Conservation (phyloP, 495 filamentous ascomycete genomes). For the Hyaloscypha variabilis region DNA sequence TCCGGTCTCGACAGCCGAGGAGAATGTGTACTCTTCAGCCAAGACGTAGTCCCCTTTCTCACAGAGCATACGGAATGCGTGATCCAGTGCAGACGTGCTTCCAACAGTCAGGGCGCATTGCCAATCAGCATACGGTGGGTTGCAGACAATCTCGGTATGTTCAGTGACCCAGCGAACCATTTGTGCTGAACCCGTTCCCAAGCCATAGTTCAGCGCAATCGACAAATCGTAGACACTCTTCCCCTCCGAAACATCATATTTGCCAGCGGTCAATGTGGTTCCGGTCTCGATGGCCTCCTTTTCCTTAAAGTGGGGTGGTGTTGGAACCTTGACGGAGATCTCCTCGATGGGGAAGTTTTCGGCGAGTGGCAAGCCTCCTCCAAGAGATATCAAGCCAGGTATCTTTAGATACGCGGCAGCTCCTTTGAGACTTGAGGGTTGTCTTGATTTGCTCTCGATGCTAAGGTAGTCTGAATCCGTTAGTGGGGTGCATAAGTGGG, state of each 20-base stretch:
- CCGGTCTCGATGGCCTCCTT: constrained; percentile 58
- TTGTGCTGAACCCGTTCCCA: constrained; percentile 83
- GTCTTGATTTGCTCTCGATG: constrained; percentile 54
- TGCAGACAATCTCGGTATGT: constrained; percentile 81
- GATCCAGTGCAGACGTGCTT: constrained; percentile 77
- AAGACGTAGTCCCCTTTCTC: constrained; percentile 72
- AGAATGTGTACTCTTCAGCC: constrained; percentile 86
- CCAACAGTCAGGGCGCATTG: constrained; percentile 73
- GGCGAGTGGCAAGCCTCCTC: constrained; percentile 86
- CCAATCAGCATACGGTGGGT: constrained; percentile 86
- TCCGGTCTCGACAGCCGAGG: constrained; percentile 80
- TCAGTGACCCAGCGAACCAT: constrained; percentile 87
- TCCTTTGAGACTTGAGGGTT: constrained; percentile 72
- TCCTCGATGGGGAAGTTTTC: constrained; percentile 87
- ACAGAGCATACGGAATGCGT: constrained; percentile 75
- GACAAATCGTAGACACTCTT: constrained; percentile 61
- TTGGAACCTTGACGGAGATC: constrained; percentile 68
- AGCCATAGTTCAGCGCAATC: constrained; percentile 71
- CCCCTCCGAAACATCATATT: constrained; percentile 75
- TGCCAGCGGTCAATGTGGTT: constrained; percentile 64
- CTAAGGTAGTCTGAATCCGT: constrained; percentile 53
- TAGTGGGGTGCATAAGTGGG: constrained; percentile 35
- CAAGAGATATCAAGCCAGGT: constrained; percentile 81
- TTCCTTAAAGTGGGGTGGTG: constrained; percentile 68
- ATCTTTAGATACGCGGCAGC: constrained; percentile 75